Percentiles rank a stretch among this genome's conserved stretches.
phyloP scores from a whole-genome alignment of 805 yeast species.

The Priceomyces carsonii region DNA sequence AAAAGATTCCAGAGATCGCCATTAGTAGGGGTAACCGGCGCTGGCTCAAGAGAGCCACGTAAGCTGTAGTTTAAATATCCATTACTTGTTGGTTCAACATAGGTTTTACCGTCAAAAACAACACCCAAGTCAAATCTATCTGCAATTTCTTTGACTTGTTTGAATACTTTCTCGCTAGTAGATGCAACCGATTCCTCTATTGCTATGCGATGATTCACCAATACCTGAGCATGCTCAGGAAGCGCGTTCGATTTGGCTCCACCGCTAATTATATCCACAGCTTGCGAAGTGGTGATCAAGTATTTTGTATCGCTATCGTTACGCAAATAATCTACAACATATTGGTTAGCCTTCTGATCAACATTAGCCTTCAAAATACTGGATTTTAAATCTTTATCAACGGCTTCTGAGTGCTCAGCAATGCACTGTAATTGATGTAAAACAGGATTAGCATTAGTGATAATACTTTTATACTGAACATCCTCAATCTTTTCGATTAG shows the following conservation, averaged over 20 bases:
- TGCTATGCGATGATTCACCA: conserved; percentile 49
- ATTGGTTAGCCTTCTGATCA: conserved; percentile 35
- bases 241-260: conserved; percentile 53
- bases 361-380: conserved; percentile 39
- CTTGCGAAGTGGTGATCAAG: conserved; percentile 48
- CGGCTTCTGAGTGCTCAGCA: conserved; percentile 42
- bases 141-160: conserved; percentile 33
- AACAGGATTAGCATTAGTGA: conserved; percentile 46
- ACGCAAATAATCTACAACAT: conserved; percentile 35
- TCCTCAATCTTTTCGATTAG: conserved; percentile 41
- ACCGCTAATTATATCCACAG: conserved; percentile 47
- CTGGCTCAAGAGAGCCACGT: conserved; percentile 31
- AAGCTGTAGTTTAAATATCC: conserved; percentile 35
- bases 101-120: conserved; percentile 23
- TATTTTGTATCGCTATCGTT: conserved; percentile 28
- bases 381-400: conserved; percentile 32
- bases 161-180: conserved; percentile 32
- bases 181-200: conserved; percentile 40
- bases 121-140: conserved; percentile 38
- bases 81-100: conserved; percentile 21
- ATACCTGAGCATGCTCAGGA: conserved; percentile 47
- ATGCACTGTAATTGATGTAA: conserved; percentile 45
- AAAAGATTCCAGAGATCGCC: conserved; percentile 34
- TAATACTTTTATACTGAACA: conserved; percentile 32
- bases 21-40: conserved; percentile 37